Base-by-base conservation (phyloP, 164 flowering plant species). In the Echeveria elegans region DNA sequence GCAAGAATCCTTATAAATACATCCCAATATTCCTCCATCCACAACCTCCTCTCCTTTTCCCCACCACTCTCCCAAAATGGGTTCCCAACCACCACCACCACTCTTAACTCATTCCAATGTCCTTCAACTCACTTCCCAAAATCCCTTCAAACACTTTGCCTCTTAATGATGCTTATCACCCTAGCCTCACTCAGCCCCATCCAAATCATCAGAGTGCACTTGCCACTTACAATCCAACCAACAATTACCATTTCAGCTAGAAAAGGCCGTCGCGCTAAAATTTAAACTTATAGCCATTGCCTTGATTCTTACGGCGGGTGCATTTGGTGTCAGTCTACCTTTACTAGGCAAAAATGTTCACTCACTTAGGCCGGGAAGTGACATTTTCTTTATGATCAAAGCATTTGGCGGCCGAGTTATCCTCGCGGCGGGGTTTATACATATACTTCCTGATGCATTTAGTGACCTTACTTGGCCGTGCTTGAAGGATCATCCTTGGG, bases 391-490 rank as follows among this genome's bases (percentile, higher is more conserved):
- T 78, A 48, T 78, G 71, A 43, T 75, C 63, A 81, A 81, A 32
- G 80, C 84, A 5, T 81, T 81, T 24, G 84, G 82, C 0, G 84
- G 80, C 2, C 82, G 84, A 2, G 84, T 81, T 18, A 80, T 80
- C 43, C 70, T 80, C 1, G 67, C 77, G 11, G 78, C 83, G 0
- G 82, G 80, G 5, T 75, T 80, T 69, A 26, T 80, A 36, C 82
- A 80, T 75, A 71, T 80, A 12, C 67, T 80, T 0, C 77, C 78
- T 0, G 80, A 77, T 10, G 80, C 80, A 0, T 77, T 69, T 41
- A 59, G 73, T 1, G 63, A 24, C 18, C 64, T 80, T 5, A 71
- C 61, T 1, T 69, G 74, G 0, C 79, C 81, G 3, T 81, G 83
- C 70, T 68, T 80, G 5, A 30, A 24, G 0, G 60, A 65, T 4